Evolutionary conservation across 2,329 filamentous ascomycete genomes (phyloP), one percentile per base, ranked within the genome.

Genomic region (Paraphoma chrysanthemicola): DNA sequence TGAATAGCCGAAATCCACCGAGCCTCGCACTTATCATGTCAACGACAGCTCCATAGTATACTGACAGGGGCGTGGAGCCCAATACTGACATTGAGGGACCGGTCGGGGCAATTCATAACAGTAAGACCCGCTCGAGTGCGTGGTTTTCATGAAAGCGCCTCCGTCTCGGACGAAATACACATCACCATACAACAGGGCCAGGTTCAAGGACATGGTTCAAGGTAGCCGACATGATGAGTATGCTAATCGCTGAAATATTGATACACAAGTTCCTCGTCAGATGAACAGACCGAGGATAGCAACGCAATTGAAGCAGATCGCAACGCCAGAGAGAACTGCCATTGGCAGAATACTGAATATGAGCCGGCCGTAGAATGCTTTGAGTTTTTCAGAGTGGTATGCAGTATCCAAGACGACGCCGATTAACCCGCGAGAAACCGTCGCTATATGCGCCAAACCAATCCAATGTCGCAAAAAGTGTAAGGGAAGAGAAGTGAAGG

Each of bases 1-100:
- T 38, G 44, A 23, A 23, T 56, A 56, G 53, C 53, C 53, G 53
- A 51, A 16, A 38, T 48, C 51, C 42, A 51, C 53, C 53, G 48
- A 51, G 39, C 23, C 2, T 23, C 23, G 23, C 23, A 23, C 23
- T 23, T 23, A 2, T 23, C 23, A 23, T 23, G 23, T 23, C 23
- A 5, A 23, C 23, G 23, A 23, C 23, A 23, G 23, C 23, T 23
- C 23, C 23, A 23, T 23, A 23, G 5, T 23, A 23, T 2, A 23
- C 5, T 23, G 23, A 3, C 23, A 23, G 23, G 5, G 23, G 23
- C 5, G 23, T 23, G 23, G 23, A 23, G 23, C 23, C 23, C 23
- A 23, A 23, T 2, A 23, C 23, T 23, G 5, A 5, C 23, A 23
- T 5, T 23, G 23, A 5, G 23, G 23, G 23, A 23, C 23, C 23